Base-by-base conservation (phyloP, 352 stramenopile species). In the Globisporangium nodosum region DNA sequence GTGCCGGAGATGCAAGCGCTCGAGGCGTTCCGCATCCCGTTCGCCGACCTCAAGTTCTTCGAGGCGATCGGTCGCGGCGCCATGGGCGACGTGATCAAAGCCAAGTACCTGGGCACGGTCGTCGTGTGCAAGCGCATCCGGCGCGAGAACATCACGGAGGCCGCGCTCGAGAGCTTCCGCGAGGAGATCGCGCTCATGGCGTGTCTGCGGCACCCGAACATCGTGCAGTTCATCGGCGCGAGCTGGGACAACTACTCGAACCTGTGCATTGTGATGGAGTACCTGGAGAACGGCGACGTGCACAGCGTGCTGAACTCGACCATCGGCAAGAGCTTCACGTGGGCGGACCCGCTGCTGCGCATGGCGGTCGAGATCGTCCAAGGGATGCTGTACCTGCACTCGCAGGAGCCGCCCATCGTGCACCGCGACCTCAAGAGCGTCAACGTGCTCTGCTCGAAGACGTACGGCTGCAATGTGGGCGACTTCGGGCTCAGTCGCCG, bases 161-260 rank as follows among this genome's bases (percentile, higher is more conserved):
- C 70, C 18, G 70, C 84, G 18, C 75, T 96, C 49, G 72, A 75
- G 47, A 86, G 71, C 56, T 96, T 96, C 54, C 82, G 86, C 9
- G 84, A 93, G 58, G 86, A 96, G 50, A 89, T 96, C 51, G 78
- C 88, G 58, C 73, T 96, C 35, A 93, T 96, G 84, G 85, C 84
- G 27, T 88, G 79, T 53, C 65, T 96, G 49, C 73, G 86, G 5
- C 86, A 96, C 57, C 86, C 86, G 37, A 96, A 96, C 54, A 91
- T 96, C 56, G 86, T 96, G 13, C 86, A 96, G 61, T 92, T 96
- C 48, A 96, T 96, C 39, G 86, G 86, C 37, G 86, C 86, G 33
- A 94, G 80, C 54, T 96, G 86, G 86, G 83, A 96, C 56, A 94
- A 94, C 56, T 86, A 77, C 31, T 92, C 84, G 3, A 96, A 96